Evolutionary conservation across 2,329 filamentous ascomycete genomes (phyloP).

Genomic region (Phyllosticta ampelicida): DNA sequence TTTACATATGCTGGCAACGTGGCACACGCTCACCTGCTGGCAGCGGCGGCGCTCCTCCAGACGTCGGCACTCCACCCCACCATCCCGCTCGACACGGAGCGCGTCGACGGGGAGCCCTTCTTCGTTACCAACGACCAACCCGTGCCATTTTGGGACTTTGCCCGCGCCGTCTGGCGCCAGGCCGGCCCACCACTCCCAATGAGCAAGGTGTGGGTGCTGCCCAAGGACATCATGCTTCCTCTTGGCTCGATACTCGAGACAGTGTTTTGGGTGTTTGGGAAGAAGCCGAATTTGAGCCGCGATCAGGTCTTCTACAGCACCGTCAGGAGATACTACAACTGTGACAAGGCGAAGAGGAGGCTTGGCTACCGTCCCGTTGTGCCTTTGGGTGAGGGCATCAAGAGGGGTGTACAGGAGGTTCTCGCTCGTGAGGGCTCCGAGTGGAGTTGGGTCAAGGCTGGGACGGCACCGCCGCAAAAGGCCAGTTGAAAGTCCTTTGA

Average conservation of each 20-base stretch:
- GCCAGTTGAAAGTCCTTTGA: neutral
- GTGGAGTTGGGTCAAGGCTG: constrained; percentile 9
- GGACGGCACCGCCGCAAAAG: neutral
- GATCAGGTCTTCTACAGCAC: constrained; percentile 52
- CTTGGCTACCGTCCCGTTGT: constrained; percentile 61
- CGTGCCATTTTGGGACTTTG: constrained; percentile 42
- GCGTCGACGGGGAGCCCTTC: constrained; percentile 41
- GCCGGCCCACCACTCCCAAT: constrained; percentile 29
- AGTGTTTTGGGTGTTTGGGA: constrained; percentile 34
- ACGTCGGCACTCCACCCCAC: constrained; percentile 29
- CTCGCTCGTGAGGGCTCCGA: constrained; percentile 12
- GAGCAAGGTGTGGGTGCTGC: constrained; percentile 33
- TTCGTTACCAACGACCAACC: constrained; percentile 42
- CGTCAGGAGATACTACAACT: constrained; percentile 70
- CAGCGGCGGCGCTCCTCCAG: constrained; percentile 38
- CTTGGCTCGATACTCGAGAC: constrained; percentile 35
- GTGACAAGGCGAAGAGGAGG: constrained; percentile 60
- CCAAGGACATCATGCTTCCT: constrained; percentile 30
- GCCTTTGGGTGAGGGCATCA: constrained; percentile 51
- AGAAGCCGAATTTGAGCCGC: constrained; percentile 36
- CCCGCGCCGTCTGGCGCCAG: constrained; percentile 36
- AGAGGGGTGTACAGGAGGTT: constrained; percentile 34
- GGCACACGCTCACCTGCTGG: constrained; percentile 41
- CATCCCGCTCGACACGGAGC: constrained; percentile 32
- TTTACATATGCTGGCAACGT: constrained; percentile 44